Base-by-base conservation (phyloP, 2,329 filamentous ascomycete genomes). In the Escovopsis sp. region DNA sequence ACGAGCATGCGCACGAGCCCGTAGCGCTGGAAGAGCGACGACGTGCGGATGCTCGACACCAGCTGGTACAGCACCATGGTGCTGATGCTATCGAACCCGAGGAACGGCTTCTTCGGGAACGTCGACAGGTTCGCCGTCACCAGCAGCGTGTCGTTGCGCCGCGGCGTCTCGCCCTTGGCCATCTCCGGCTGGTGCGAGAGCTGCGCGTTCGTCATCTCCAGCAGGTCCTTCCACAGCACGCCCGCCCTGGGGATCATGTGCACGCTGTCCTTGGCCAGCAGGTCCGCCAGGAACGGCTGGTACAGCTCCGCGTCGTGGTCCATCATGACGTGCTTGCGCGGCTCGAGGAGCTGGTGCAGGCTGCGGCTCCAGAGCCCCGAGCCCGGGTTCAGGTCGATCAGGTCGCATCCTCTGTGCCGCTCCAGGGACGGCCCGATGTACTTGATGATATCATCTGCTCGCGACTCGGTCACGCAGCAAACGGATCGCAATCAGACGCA, bases 331-430 rank as follows among this genome's bases (percentile, higher is more conserved):
- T 98, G 91, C 5, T 75, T 79, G 43, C 86, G 78, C 5, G 89
- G 89, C 52, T 85, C 64, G 7, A 98, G 67, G 37, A 72, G 64
- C 0, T 84, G 69, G 55, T 94, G 78, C 1, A 96, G 66, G 52
- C 81, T 84, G 25, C 67, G 66, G 30, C 88, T 94, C 76, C 82
- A 91, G 2, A 94, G 41, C 8, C 87, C 85, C 1, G 65, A 65
- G 12, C 87, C 87, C 0, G 89, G 89, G 57, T 88, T 85, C 43
- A 94, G 66, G 55, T 96, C 89, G 51, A 98, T 66, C 36, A 96
- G 71, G 52, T 94, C 87, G 61, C 88, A 87, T 41, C 84, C 84
- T 39, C 68, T 65, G 58, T 91, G 80, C 36, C 76, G 72, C 30
- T 75, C 64, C 14, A 96, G 70, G 3, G 76, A 77, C 1, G 73